phyloP scores from a whole-genome alignment of 2,329 filamentous ascomycete species.

The Stagonosporopsis cucurbitacearum region DNA sequence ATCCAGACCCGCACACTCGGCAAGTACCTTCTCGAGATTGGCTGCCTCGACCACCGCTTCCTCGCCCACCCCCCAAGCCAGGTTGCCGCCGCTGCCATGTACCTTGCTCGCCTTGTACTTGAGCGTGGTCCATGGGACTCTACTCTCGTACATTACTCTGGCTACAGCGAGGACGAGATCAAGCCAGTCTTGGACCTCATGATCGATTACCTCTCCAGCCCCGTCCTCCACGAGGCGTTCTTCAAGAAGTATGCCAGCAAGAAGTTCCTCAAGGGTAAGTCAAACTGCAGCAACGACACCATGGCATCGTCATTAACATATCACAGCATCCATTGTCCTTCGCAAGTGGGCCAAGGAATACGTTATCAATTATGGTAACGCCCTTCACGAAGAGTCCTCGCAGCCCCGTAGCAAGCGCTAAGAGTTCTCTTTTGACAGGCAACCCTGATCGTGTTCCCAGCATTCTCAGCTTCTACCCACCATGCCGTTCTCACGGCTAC shows the following conservation, averaged over 20 bases:
- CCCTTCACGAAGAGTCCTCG: conserved; percentile 34
- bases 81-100: conserved; percentile 92
- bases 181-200: conserved; percentile 91
- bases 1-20: conserved; percentile 96
- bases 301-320: conserved; percentile 18
- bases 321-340: conserved; percentile 82
- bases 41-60: conserved; percentile 92
- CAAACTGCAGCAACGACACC: background rate
- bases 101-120: conserved; percentile 86
- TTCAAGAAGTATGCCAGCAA: conserved; percentile 99
- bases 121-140: conserved; percentile 92
- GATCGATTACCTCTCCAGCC: conserved; percentile 93
- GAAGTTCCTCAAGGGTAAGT: conserved; percentile 95
- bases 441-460: conserved; percentile 20
- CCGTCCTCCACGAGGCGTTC: conserved; percentile 93
- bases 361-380: conserved; percentile 42
- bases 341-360: conserved; percentile 92
- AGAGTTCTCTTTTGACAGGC: conserved; percentile 30
- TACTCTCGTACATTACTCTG: conserved; percentile 87
- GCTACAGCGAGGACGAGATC: conserved; percentile 92
- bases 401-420: conserved; percentile 35
- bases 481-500: conserved; percentile 1
- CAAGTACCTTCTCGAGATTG: conserved; percentile 98
- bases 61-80: conserved; percentile 88
- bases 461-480: conserved; percentile 16